Percentiles rank a stretch among this genome's conserved stretches.
Conservation (phyloP, 306 rosid species). For the Fragaria vesca region DNA sequence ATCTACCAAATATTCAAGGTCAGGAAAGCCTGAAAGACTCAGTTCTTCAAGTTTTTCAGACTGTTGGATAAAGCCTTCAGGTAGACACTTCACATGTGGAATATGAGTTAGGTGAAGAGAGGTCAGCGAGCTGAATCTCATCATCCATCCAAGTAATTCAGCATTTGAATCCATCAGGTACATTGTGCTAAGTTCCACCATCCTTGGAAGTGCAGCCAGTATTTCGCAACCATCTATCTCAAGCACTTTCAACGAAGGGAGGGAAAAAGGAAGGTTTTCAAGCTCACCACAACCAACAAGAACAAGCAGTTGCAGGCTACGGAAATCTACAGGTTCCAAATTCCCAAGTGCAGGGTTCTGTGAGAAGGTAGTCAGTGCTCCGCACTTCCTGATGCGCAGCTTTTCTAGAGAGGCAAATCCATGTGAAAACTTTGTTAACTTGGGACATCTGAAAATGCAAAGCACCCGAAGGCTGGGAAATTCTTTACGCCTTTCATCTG, state of each 20-base stretch:
- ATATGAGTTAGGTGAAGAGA: background rate
- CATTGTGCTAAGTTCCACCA: background rate
- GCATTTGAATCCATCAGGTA: background rate
- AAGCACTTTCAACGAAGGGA: background rate
- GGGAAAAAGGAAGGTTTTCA: background rate
- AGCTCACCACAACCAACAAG: conserved; percentile 9
- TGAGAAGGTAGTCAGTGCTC: conserved; percentile 5
- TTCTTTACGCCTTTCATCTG: background rate
- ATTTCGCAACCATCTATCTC: conserved; percentile 1
- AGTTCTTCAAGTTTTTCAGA: conserved; percentile 1
- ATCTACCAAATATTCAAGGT: background rate
- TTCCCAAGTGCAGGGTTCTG: background rate
- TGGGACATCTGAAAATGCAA: conserved; percentile 10
- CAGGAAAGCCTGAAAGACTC: background rate
- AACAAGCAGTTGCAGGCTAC: conserved; percentile 1
- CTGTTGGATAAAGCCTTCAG: conserved; percentile 2
- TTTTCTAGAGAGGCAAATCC: conserved; percentile 7
- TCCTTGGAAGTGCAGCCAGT: conserved; percentile 14
- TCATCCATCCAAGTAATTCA: conserved; percentile 7
- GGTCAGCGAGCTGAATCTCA: conserved; percentile 8
- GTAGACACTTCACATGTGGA: background rate
- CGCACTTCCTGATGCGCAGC: background rate
- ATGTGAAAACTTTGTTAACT: background rate
- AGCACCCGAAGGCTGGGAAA: conserved; percentile 27
- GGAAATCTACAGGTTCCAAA: background rate